Evolutionary conservation across 2,329 filamentous ascomycete genomes (phyloP).

Genomic region (Neofusicoccum kwambonambiense): DNA sequence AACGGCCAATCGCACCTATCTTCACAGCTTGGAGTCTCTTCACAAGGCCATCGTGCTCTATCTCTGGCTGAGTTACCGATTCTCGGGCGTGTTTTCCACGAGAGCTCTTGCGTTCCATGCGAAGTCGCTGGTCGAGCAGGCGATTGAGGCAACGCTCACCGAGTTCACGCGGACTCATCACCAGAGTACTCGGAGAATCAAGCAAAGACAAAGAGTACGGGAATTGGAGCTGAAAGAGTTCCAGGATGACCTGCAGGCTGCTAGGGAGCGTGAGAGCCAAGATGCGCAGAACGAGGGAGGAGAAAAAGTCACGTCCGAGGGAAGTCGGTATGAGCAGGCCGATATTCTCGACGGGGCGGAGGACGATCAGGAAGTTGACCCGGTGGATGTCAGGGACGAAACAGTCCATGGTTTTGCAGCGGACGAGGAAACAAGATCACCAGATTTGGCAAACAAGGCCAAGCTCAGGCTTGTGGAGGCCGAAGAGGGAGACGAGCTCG

Average conservation of each 20-base stretch:
- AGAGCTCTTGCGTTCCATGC: constrained; percentile 75
- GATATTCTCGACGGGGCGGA: constrained; percentile 3
- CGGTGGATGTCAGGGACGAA: neutral
- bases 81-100: constrained; percentile 74
- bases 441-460: too few relatives aligned
- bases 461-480: neutral
- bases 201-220: neutral
- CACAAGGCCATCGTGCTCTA: constrained; percentile 84
- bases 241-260: neutral
- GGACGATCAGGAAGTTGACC: neutral
- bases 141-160: constrained; percentile 59
- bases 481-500: neutral
- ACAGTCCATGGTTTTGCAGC: neutral
- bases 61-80: constrained; percentile 90
- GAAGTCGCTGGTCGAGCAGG: constrained; percentile 73
- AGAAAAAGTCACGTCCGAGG: neutral
- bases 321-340: neutral
- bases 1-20: constrained; percentile 52
- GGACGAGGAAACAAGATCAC: neutral
- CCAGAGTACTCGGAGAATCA: neutral
- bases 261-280: neutral
- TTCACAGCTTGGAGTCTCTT: constrained; percentile 70
- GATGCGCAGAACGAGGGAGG: neutral
- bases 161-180: neutral
- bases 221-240: neutral